phyloP scores from a whole-genome alignment of 352 stramenopile genomes.

The Globisporangium barbulae region DNA sequence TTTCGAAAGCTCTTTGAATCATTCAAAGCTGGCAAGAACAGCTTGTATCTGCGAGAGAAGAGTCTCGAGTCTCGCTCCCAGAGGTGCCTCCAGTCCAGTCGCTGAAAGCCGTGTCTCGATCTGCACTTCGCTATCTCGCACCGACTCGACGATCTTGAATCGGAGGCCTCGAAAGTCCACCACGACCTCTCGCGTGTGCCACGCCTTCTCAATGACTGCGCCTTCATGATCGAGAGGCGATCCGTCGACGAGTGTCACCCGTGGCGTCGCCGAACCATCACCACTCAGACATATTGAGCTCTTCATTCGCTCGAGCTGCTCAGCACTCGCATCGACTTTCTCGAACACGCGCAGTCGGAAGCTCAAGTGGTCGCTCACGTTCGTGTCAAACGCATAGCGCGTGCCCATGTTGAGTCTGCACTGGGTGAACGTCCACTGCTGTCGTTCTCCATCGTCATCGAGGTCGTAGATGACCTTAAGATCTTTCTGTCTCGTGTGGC shows the following conservation, averaged over 20 bases:
- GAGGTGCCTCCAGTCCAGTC: background rate
- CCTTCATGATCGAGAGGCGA: background rate
- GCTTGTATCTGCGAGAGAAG: background rate
- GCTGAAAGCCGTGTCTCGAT: background rate
- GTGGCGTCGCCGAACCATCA: background rate
- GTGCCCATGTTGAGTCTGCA: background rate
- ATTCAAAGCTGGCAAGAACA: background rate
- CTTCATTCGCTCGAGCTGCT: background rate
- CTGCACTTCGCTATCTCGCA: background rate
- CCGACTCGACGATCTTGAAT: background rate
- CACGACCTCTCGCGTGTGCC: background rate
- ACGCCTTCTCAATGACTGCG: background rate
- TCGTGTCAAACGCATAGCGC: background rate
- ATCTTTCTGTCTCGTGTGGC: background rate
- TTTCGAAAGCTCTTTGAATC: no score
- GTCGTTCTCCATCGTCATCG: background rate
- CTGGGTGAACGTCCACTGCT: background rate
- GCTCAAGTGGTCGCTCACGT: background rate
- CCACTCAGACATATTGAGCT: background rate
- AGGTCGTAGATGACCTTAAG: background rate
- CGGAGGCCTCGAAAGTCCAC: background rate
- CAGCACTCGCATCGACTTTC: background rate
- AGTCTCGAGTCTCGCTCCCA: background rate
- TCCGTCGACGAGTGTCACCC: background rate
- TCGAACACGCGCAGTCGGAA: background rate